Evolutionary conservation across 2,329 filamentous ascomycete species (phyloP).

Genomic region (Paraconiothyrium brasiliense): DNA sequence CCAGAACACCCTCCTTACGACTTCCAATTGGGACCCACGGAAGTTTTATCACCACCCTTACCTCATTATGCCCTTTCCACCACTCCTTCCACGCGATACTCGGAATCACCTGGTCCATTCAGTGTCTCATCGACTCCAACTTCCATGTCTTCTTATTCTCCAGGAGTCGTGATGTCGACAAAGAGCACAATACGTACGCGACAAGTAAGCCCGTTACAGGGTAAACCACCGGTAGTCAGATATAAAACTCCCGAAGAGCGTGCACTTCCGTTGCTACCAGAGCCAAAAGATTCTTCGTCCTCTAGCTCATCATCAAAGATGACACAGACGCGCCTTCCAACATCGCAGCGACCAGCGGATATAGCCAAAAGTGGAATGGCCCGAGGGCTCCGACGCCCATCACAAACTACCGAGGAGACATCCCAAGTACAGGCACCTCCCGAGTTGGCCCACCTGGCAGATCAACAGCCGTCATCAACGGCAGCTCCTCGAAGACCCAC

Average conservation of each 20-base stretch:
- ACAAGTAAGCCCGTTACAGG: slow-evolving; percentile 65
- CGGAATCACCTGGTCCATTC: slow-evolving; percentile 76
- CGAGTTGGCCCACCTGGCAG: slow-evolving; percentile 65
- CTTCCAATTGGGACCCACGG: slow-evolving; percentile 66
- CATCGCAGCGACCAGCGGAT: slow-evolving; percentile 9
- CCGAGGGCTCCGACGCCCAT: slow-evolving; percentile 4
- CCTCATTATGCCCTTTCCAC: slow-evolving; percentile 73
- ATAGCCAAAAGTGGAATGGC: background rate
- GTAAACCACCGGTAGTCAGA: slow-evolving; percentile 68
- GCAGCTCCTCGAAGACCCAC: slow-evolving; percentile 59
- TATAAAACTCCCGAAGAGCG: slow-evolving; percentile 66
- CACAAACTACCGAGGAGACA: slow-evolving; percentile 19
- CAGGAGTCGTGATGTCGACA: slow-evolving; percentile 63
- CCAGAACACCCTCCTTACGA: slow-evolving; percentile 37
- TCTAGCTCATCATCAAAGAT: slow-evolving; percentile 60
- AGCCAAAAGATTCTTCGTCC: slow-evolving; percentile 78
- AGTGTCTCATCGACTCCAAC: slow-evolving; percentile 82
- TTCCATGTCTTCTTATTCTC: slow-evolving; percentile 79
- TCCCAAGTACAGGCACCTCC: slow-evolving; percentile 44
- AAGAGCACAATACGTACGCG: slow-evolving; percentile 57
- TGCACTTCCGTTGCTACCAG: slow-evolving; percentile 71
- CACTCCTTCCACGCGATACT: slow-evolving; percentile 79
- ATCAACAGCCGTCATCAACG: slow-evolving; percentile 61
- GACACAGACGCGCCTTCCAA: slow-evolving; percentile 9
- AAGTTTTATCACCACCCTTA: slow-evolving; percentile 73